Evolutionary conservation across 805 yeast genomes (phyloP).

Genomic region (Ogataea nonfermentans): DNA sequence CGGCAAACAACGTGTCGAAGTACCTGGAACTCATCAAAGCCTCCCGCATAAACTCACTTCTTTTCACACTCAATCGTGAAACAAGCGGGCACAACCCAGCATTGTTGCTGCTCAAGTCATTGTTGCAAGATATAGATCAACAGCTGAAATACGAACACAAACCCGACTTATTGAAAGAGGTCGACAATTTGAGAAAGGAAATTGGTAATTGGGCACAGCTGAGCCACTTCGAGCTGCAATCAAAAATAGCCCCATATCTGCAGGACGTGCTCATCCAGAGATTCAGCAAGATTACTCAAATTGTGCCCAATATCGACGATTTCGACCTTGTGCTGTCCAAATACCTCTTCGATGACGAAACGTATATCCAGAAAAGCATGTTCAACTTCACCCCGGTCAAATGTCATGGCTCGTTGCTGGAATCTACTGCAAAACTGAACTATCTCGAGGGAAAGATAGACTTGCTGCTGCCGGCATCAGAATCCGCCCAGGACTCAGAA

Average conservation of each 20-base stretch:
- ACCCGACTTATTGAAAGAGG: slow-evolving; percentile 13
- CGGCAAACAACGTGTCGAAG: slow-evolving; percentile 26
- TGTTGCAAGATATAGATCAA: slow-evolving; percentile 26
- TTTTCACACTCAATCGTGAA: slow-evolving; percentile 28
- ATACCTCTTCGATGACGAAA: slow-evolving; percentile 26
- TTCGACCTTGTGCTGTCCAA: slow-evolving; percentile 31
- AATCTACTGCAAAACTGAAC: slow-evolving; percentile 26
- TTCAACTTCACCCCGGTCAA: slow-evolving; percentile 25
- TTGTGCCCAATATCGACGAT: slow-evolving; percentile 35
- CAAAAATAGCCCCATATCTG: slow-evolving; percentile 31
- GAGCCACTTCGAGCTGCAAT: slow-evolving; percentile 36
- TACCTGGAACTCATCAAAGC: slow-evolving; percentile 28
- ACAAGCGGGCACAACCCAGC: slow-evolving; percentile 33
- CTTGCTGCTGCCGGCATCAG: slow-evolving; percentile 21
- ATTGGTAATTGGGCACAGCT: slow-evolving; percentile 34
- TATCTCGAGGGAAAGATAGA: slow-evolving; percentile 35
- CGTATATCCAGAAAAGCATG: slow-evolving; percentile 24
- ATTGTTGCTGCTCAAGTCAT: slow-evolving; percentile 24
- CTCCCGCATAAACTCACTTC: slow-evolving; percentile 29
- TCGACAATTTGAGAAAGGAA: slow-evolving; percentile 17
- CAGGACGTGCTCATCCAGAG: slow-evolving; percentile 27
- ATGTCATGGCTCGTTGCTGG: slow-evolving; percentile 32
- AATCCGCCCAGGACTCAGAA: neutral
- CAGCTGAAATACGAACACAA: slow-evolving; percentile 13
- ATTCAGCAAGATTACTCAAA: slow-evolving; percentile 30